A percentile compares a stretch with the other conserved stretches of the same genome.
Evolutionary conservation across 2,329 filamentous ascomycete species (phyloP).

Genomic region (Ambrosiella xylebori): DNA sequence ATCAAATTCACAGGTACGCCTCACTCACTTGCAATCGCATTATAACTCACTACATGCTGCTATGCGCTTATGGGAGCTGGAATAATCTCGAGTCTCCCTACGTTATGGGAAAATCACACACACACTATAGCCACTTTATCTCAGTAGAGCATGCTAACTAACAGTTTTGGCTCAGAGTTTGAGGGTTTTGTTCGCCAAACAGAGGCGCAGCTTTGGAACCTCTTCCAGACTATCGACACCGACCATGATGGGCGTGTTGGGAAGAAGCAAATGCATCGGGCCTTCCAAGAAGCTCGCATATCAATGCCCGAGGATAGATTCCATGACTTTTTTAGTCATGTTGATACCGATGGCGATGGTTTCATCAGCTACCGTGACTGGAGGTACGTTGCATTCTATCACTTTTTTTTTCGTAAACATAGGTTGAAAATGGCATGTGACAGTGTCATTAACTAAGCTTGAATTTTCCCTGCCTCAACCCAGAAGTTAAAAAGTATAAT

Average conservation of each 20-base stretch:
- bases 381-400: constrained; percentile 43
- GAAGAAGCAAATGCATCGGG: constrained; percentile 62
- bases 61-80: no score
- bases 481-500: neutral
- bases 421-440: neutral
- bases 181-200: constrained; percentile 72
- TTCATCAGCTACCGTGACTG: constrained; percentile 86
- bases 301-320: constrained; percentile 61
- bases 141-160: constrained; percentile 2
- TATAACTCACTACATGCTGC: no score
- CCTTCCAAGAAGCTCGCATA: constrained; percentile 64
- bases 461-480: neutral
- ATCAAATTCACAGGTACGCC: constrained; percentile 75
- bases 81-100: no score
- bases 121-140: neutral
- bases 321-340: constrained; percentile 71
- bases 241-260: constrained; percentile 76
- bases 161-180: constrained; percentile 50
- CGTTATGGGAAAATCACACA: no score
- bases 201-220: constrained; percentile 61
- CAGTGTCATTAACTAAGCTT: neutral
- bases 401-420: neutral
- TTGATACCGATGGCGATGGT: constrained; percentile 80
- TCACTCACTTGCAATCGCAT: neutral
- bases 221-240: constrained; percentile 77